Conservation (phyloP, 305 asterid species). For the Lippia alba region DNA sequence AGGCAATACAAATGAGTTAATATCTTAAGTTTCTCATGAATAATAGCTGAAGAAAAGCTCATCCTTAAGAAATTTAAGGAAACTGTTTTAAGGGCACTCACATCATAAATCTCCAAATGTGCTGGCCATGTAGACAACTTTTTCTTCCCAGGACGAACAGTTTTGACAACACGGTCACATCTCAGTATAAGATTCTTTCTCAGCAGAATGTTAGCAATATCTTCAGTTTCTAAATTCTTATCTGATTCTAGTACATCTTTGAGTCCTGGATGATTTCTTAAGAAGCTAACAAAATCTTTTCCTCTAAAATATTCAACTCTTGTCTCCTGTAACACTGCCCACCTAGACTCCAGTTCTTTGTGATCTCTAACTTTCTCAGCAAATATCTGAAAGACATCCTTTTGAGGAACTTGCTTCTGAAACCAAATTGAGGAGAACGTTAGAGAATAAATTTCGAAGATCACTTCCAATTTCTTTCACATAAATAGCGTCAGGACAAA, state of each 20-base stretch:
- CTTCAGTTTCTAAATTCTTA: constrained; percentile 62
- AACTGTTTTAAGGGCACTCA: constrained; percentile 41
- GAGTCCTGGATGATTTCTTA: constrained; percentile 68
- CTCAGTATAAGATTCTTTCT: constrained; percentile 69
- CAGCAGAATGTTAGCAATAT: constrained; percentile 61
- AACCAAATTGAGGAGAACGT: constrained; percentile 28
- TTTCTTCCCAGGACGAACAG: constrained; percentile 76
- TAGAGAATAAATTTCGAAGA: constrained; percentile 7
- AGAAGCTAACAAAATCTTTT: constrained; percentile 67
- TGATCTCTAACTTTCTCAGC: constrained; percentile 85
- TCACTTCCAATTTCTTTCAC: constrained; percentile 2
- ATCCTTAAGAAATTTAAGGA: not conserved
- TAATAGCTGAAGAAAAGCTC: not conserved
- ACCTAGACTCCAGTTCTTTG: constrained; percentile 73
- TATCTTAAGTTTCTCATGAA: not conserved
- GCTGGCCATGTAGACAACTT: constrained; percentile 87
- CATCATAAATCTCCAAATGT: constrained; percentile 70
- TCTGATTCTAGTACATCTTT: constrained; percentile 70
- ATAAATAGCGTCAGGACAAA: constrained; percentile 17
- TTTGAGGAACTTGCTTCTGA: constrained; percentile 68
- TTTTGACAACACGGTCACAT: constrained; percentile 78
- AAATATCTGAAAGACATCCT: constrained; percentile 68
- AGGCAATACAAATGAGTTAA: not conserved
- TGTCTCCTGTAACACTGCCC: constrained; percentile 85
- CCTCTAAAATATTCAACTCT: constrained; percentile 84